Evolutionary conservation across 768 basidiomycete genomes (phyloP), one percentile per base, ranked within the genome.

Genomic region (Termitomyces sp.): DNA sequence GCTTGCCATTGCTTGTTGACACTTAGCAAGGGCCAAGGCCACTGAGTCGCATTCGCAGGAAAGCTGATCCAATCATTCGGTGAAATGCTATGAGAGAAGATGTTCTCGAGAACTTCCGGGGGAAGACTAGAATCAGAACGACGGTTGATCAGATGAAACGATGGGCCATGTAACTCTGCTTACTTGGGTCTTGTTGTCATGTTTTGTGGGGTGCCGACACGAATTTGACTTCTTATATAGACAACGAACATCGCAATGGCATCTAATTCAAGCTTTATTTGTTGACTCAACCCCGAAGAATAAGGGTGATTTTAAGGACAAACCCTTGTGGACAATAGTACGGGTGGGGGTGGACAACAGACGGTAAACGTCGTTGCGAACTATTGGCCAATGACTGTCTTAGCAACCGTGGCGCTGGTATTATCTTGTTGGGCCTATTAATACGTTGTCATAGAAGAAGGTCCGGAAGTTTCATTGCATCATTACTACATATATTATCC

Each of bases 1-100:
- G 47, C 56, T 19, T 51, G 23, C 41, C 47, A 57, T 38, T 57
- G 48, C 34, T 57, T 57, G 31, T 37, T 57, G 49, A 57, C 56
- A 8, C 48, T 49, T 5, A 57, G 42, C 6, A 57, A 21, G 11
- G 56, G 56, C 48, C 47, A 57, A 32, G 56, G 56, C 56, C 56
- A 57, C 12, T 57, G 48, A 12, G 38, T 42, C 27, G 32, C 27
- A 21, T 51, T 47, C 4, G 48, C 29, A 37, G 47, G 56, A 11
- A 51, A 57, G 31, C 19, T 44, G 14, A 51, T 21, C 2, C 38
- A 25, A 25, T 50, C 49, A 37, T 23, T 37, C 27, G 17, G 40
- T 5, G 38, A 31, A 34, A 44, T 25, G 38, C 40, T 21, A 14
- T 51, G 47, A 35, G 56, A 57, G 34, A 57, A 57, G 32, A 57